Evolutionary conservation across 768 basidiomycete genomes (phyloP).

Genomic region (Tricholoma matsutake): DNA sequence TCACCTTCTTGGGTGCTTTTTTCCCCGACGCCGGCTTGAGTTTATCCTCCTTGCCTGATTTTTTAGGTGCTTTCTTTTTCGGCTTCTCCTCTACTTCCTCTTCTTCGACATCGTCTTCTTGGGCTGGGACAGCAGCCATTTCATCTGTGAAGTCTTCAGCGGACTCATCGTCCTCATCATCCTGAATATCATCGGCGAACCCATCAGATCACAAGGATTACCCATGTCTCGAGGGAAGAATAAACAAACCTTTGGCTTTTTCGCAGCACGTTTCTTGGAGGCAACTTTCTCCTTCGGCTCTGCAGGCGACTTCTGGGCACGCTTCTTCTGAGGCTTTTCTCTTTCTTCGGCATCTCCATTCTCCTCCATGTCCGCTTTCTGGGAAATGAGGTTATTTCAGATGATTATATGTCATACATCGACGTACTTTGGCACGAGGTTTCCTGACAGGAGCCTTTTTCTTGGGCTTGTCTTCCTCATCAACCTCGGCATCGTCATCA

Average conservation of each 20-base stretch:
- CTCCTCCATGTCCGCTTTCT: constrained; percentile 28
- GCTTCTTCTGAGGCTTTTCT: constrained; percentile 40
- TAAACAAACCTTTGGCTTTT: constrained; percentile 36
- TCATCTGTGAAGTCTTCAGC: constrained; percentile 46
- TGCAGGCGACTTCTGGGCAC: constrained; percentile 39
- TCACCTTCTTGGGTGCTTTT: constrained; percentile 18
- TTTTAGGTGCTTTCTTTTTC: constrained; percentile 40
- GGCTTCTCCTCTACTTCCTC: constrained; percentile 40
- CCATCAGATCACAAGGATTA: background rate
- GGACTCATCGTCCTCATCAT: constrained; percentile 34
- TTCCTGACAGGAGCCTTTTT: constrained; percentile 43
- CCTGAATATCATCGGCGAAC: constrained; percentile 13
- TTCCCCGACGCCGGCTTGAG: constrained; percentile 38
- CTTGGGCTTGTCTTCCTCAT: constrained; percentile 52
- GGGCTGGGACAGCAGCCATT: constrained; percentile 33
- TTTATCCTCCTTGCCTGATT: constrained; percentile 27
- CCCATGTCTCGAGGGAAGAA: constrained; percentile 3
- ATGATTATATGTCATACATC: constrained; percentile 1
- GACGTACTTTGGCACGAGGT: constrained; percentile 26
- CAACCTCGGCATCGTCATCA: constrained; percentile 28
- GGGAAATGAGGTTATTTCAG: background rate
- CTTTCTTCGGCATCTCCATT: constrained; percentile 30
- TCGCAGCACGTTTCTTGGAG: constrained; percentile 48
- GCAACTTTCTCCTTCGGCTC: constrained; percentile 34
- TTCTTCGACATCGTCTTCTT: constrained; percentile 35